Evolutionary conservation across 352 stramenopile species (phyloP).

Genomic region (Halophytophthora batemanensis): DNA sequence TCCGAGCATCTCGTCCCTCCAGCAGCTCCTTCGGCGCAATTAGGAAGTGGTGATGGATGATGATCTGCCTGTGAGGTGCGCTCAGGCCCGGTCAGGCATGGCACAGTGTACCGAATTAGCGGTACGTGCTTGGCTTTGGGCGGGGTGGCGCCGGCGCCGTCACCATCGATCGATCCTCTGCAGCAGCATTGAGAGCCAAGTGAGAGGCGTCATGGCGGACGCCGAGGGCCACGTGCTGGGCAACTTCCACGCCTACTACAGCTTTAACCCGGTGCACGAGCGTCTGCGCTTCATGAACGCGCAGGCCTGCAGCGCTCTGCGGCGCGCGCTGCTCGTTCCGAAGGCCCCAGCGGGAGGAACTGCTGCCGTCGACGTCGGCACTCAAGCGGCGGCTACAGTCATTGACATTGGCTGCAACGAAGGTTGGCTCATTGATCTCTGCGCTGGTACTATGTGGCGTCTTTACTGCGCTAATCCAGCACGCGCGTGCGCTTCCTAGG

Average conservation of each 20-base stretch:
- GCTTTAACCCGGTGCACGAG: constrained; percentile 75
- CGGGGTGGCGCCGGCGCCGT: too few relatives aligned
- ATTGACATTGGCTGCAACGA: constrained; percentile 86
- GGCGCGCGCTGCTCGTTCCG: constrained; percentile 33
- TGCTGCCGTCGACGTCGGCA: background rate
- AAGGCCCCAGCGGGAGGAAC: too few relatives aligned
- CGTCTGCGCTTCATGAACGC: constrained; percentile 72
- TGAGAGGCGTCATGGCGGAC: constrained; percentile 31
- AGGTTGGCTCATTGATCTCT: too few relatives aligned
- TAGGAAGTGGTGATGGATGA: constrained; percentile 1
- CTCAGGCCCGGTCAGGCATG: too few relatives aligned
- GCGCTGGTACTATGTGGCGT: too few relatives aligned
- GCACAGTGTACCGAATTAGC: too few relatives aligned
- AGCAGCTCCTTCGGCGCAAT: background rate
- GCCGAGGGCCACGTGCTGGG: constrained; percentile 70
- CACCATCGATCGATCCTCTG: constrained; percentile 4
- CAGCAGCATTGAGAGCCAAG: too few relatives aligned
- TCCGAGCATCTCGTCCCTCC: constrained; percentile 15
- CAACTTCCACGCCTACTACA: constrained; percentile 87
- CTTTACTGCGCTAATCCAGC: too few relatives aligned
- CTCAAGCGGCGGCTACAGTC: constrained; percentile 30
- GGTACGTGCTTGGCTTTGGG: too few relatives aligned
- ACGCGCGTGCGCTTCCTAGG: constrained; percentile 7
- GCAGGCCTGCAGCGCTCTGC: constrained; percentile 36
- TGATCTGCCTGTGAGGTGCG: background rate